phyloP scores from a whole-genome alignment of 2,329 filamentous ascomycete species.

The Aspergillus sp. region DNA sequence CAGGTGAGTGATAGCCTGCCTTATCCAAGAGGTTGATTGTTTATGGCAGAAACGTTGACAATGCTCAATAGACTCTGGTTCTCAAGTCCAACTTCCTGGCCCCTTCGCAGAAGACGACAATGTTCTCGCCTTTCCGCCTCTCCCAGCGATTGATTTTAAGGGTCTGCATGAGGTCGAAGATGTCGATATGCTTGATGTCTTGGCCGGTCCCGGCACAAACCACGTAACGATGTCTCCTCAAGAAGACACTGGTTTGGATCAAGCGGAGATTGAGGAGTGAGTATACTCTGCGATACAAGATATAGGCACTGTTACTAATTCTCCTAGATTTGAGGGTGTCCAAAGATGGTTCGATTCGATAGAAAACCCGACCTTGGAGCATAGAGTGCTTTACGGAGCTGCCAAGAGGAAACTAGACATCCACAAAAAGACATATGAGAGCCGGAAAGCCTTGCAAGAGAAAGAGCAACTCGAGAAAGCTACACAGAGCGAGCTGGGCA shows the following conservation, averaged over 20 bases:
- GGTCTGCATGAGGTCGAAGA: not conserved
- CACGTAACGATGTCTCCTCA: not conserved
- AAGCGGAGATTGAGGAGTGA: not conserved
- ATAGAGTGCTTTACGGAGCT: slow-evolving; percentile 10
- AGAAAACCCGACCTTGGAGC: slow-evolving; percentile 5
- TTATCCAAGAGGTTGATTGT: not conserved
- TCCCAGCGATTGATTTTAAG: too few species aligned
- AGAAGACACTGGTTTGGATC: not conserved
- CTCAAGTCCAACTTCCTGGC: not conserved
- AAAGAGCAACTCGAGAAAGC: not conserved
- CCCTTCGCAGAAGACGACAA: not conserved
- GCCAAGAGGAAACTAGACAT: slow-evolving; percentile 9
- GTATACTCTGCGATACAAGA: not conserved
- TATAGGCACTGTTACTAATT: not conserved
- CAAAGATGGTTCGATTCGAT: slow-evolving; percentile 10
- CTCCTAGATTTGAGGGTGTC: slow-evolving; percentile 10
- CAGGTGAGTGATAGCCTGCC: not conserved
- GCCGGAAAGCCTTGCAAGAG: not conserved
- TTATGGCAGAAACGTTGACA: not conserved
- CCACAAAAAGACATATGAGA: slow-evolving; percentile 7
- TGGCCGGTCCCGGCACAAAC: not conserved
- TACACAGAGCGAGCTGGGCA: not conserved
- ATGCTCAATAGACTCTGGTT: not conserved
- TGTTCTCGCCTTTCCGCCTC: not conserved
- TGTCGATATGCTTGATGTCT: not conserved